Conservation (phyloP, 176 grass and related monocot genomes). For the Ensete ventricosum region DNA sequence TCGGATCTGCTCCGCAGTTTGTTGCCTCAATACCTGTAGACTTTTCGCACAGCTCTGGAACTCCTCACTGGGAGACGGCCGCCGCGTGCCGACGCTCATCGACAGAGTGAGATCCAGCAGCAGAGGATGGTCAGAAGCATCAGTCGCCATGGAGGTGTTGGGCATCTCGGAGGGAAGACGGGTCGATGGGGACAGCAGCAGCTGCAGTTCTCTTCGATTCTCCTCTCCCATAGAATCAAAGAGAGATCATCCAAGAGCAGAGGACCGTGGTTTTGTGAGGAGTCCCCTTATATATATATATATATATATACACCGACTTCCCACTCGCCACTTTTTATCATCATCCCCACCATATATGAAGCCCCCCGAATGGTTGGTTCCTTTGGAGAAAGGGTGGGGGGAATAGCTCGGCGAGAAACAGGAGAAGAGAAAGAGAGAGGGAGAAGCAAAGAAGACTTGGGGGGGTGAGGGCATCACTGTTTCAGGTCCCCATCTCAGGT, state of each 20-base stretch:
- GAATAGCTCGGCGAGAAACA: neutral
- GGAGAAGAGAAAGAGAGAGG: neutral
- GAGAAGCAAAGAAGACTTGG: no score
- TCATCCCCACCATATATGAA: neutral
- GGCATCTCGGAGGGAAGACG: neutral
- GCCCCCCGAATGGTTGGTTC: neutral
- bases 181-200: slow-evolving; percentile 36
- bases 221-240: slow-evolving; percentile 54
- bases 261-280: slow-evolving; percentile 4
- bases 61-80: slow-evolving; percentile 18
- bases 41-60: slow-evolving; percentile 4
- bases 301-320: slow-evolving; percentile 18
- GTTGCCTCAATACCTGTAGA: slow-evolving; percentile 56
- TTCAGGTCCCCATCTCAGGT: neutral
- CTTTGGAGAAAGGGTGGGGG: neutral
- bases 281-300: neutral
- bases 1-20: slow-evolving; percentile 79
- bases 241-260: slow-evolving; percentile 26
- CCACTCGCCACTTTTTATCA: slow-evolving; percentile 10
- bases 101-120: slow-evolving; percentile 72
- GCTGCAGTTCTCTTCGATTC: slow-evolving; percentile 42
- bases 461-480: no score
- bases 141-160: neutral
- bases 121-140: slow-evolving; percentile 11
- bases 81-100: slow-evolving; percentile 45